Evolutionary conservation across 2,329 filamentous ascomycete genomes (phyloP).

Genomic region (Xylaria digitata): DNA sequence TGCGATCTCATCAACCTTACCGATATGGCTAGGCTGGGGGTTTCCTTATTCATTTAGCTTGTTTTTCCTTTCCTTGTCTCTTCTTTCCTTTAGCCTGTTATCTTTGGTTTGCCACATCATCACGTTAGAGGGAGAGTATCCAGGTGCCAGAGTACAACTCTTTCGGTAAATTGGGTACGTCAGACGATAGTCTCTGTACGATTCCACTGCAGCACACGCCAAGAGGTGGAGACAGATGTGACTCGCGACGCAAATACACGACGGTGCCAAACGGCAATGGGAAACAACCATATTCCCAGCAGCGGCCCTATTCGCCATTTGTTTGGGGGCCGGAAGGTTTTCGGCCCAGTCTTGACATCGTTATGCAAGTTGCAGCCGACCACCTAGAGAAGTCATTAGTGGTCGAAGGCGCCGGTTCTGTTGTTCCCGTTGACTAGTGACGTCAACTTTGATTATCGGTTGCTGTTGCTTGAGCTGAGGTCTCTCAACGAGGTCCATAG

Average conservation of each 20-base stretch:
- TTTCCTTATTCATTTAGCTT: constrained; percentile 48
- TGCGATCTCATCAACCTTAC: constrained; percentile 46
- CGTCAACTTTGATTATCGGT: background rate
- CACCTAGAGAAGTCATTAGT: background rate
- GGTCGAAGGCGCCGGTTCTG: background rate
- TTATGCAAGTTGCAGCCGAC: background rate
- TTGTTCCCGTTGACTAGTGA: constrained; percentile 1
- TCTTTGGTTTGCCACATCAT: constrained; percentile 49
- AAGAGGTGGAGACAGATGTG: constrained; percentile 4
- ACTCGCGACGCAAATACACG: background rate
- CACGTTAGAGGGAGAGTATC: constrained; percentile 54
- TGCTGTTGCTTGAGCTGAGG: background rate
- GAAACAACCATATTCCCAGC: constrained; percentile 5
- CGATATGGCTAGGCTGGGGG: constrained; percentile 43
- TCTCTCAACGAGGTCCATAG: background rate
- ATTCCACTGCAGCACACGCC: constrained; percentile 14
- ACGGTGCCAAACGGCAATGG: background rate
- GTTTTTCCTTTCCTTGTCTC: constrained; percentile 47
- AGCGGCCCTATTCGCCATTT: constrained; percentile 6
- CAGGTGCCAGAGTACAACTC: constrained; percentile 49
- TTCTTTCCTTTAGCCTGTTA: constrained; percentile 44
- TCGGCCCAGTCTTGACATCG: background rate
- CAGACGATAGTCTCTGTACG: constrained; percentile 11
- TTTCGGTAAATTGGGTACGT: constrained; percentile 12
- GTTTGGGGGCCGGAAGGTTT: background rate